Percentiles rank a stretch among this genome's conserved stretches.
Conservation (phyloP, 1,139 yeast species). For the Pichia sp. region DNA sequence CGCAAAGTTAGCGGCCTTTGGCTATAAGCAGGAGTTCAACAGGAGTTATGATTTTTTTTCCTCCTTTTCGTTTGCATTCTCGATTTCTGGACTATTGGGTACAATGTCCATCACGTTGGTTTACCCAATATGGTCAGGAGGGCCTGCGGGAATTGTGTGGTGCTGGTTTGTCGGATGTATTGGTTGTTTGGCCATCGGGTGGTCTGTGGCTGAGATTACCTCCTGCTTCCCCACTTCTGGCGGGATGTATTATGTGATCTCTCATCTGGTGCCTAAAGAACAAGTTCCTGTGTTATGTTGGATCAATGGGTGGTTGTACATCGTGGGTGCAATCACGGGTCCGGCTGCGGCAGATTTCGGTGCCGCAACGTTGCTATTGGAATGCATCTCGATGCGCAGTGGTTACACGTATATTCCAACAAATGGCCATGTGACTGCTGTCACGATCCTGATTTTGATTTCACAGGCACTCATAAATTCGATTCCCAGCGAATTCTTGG, state of each 20-base stretch:
- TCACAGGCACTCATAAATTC: conserved; percentile 42
- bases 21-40: conserved; percentile 34
- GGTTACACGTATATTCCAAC: conserved; percentile 40
- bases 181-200: conserved; percentile 55
- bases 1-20: conserved; percentile 29
- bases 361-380: conserved; percentile 38
- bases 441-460: conserved; percentile 38
- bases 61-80: conserved; percentile 35
- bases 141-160: conserved; percentile 61
- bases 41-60: conserved; percentile 33
- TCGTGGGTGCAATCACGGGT: conserved; percentile 44
- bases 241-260: conserved; percentile 52
- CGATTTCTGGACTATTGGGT: conserved; percentile 36
- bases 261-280: conserved; percentile 34
- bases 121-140: conserved; percentile 43
- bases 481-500: conserved; percentile 40
- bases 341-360: conserved; percentile 37
- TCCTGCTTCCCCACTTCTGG: conserved; percentile 73
- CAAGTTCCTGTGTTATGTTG: conserved; percentile 37
- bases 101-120: conserved; percentile 33
- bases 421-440: conserved; percentile 40
- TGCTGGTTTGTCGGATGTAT: conserved; percentile 65
- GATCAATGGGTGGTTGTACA: conserved; percentile 44
- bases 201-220: conserved; percentile 62
- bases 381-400: conserved; percentile 39